Conservation (phyloP, 306 rosid species). For the Oemleria cerasiformis region DNA sequence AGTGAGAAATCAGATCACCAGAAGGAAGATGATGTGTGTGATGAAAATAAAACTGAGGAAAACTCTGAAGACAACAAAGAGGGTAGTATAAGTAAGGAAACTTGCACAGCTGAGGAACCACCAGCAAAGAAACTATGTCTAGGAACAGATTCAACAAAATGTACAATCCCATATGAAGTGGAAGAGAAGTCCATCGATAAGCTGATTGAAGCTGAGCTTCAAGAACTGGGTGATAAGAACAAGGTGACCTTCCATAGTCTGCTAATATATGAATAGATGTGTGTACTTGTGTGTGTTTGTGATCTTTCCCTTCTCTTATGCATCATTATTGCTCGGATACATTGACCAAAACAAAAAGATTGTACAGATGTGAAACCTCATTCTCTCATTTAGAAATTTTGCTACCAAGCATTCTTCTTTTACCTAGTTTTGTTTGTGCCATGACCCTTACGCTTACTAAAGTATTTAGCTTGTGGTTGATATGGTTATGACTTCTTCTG, state of each 20-base stretch:
- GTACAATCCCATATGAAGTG: slow-evolving; percentile 36
- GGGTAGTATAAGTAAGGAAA: slow-evolving; percentile 24
- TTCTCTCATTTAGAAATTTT: background rate
- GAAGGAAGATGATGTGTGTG: slow-evolving; percentile 28
- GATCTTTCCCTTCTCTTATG: background rate
- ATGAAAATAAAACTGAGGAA: slow-evolving; percentile 27
- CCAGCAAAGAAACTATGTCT: slow-evolving; percentile 59
- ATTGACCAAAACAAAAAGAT: background rate
- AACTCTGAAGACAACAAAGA: slow-evolving; percentile 36
- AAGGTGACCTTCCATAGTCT: slow-evolving; percentile 52
- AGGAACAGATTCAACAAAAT: slow-evolving; percentile 37
- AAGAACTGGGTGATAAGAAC: slow-evolving; percentile 69
- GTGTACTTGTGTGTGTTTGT: background rate
- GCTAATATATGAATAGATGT: background rate
- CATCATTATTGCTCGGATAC: background rate
- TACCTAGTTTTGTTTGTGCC: background rate
- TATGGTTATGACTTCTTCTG: background rate
- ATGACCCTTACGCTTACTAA: no score
- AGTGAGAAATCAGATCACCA: slow-evolving; percentile 38
- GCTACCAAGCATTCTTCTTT: background rate
- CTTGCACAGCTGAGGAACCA: slow-evolving; percentile 39
- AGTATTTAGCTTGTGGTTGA: background rate
- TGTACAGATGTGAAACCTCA: background rate
- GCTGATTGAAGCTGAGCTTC: slow-evolving; percentile 78
- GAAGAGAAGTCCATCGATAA: slow-evolving; percentile 69